Conservation (phyloP, 768 basidiomycete genomes). For the Calocybe indica region DNA sequence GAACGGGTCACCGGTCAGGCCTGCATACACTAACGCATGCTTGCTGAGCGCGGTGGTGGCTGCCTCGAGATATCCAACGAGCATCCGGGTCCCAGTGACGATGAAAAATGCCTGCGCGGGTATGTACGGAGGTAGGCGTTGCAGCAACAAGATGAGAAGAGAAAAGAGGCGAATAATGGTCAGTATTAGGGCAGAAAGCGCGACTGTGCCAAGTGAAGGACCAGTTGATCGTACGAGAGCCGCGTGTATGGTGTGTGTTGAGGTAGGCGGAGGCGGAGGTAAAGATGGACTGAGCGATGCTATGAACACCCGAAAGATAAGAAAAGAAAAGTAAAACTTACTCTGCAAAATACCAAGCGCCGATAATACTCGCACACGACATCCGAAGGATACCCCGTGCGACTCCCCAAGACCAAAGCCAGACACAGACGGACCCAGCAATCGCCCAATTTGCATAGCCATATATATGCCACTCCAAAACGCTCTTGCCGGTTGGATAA, state of each 20-base stretch:
- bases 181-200: conserved; percentile 70
- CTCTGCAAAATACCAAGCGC: conserved; percentile 84
- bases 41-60: conserved; percentile 53
- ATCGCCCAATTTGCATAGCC: conserved; percentile 38
- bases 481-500: conserved; percentile 24
- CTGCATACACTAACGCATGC: conserved; percentile 64
- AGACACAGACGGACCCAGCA: conserved; percentile 46
- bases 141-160: conserved; percentile 42
- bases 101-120: conserved; percentile 42
- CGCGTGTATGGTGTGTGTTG: conserved; percentile 71
- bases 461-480: conserved; percentile 34
- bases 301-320: background rate
- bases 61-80: conserved; percentile 44
- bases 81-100: conserved; percentile 39
- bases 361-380: conserved; percentile 76
- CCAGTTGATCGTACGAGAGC: conserved; percentile 76
- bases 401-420: conserved; percentile 80
- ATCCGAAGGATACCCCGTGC: conserved; percentile 75
- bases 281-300: conserved; percentile 20
- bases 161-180: conserved; percentile 60
- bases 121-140: conserved; percentile 50
- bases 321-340: conserved; percentile 18
- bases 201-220: conserved; percentile 77
- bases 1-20: conserved; percentile 71
- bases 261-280: conserved; percentile 42